Conservation (phyloP, 1,284 basidiomycete species). For the Crucibulum cyathiforme region DNA sequence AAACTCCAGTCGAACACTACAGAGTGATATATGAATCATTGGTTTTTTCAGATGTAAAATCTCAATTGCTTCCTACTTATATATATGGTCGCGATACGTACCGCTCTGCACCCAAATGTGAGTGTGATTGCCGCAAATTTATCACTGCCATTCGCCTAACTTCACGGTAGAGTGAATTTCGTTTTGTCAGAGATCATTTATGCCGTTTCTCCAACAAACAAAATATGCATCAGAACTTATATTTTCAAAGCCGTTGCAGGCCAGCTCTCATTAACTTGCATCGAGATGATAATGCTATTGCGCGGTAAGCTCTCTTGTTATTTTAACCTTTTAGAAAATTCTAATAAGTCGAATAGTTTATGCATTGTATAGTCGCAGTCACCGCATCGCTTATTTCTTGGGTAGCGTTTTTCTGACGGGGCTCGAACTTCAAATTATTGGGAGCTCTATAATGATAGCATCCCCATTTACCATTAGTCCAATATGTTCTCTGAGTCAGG, state of each 20-base stretch:
- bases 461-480: not conserved
- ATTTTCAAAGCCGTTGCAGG: conserved; percentile 2
- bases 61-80: conserved; percentile 12
- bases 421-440: not conserved
- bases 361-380: conserved; percentile 8
- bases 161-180: not conserved
- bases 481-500: not conserved
- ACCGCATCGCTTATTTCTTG: conserved; percentile 1
- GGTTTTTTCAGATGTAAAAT: not conserved
- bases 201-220: not conserved
- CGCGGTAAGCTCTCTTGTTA: not conserved
- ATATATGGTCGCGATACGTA: conserved; percentile 20
- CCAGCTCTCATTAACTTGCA: not conserved
- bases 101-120: conserved; percentile 21
- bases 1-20: not conserved
- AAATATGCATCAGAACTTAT: not conserved
- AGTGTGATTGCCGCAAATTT: not conserved
- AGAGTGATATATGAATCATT: not conserved
- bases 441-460: not conserved
- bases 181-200: not conserved
- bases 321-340: not conserved
- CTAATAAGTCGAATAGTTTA: conserved; percentile 2
- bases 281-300: conserved; percentile 4
- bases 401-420: not conserved
- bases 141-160: not conserved